These are phyloP conservation scores for Microdochium trichocladiopsis DNA, from an alignment of 2,329 filamentous ascomycete genomes.

Conservation along the genomic window DNA sequence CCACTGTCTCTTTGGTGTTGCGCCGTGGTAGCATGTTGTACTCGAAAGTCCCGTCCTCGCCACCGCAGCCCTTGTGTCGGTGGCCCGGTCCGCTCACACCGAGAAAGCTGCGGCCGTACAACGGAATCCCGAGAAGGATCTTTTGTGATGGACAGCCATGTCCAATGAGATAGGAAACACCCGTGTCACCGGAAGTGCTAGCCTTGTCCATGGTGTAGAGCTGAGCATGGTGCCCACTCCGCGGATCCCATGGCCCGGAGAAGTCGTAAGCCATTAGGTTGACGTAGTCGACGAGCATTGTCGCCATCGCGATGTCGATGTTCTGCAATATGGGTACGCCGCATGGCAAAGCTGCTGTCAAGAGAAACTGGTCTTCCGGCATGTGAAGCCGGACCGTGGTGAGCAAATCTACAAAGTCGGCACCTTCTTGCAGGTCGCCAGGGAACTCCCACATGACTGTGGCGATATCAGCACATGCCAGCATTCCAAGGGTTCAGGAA, in stretches of 20 bases:
- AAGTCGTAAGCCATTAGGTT: slow-evolving; percentile 82
- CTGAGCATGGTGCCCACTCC: slow-evolving; percentile 69
- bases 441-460: slow-evolving; percentile 80
- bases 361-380: slow-evolving; percentile 59
- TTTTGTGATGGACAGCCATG: slow-evolving; percentile 63
- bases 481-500: background rate
- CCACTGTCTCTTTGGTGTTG: slow-evolving; percentile 58
- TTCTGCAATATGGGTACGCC: slow-evolving; percentile 58
- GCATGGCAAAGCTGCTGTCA: slow-evolving; percentile 68
- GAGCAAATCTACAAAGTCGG: slow-evolving; percentile 64
- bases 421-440: slow-evolving; percentile 55
- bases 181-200: slow-evolving; percentile 59
- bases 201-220: slow-evolving; percentile 56
- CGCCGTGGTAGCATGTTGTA: slow-evolving; percentile 61
- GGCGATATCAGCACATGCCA: background rate
- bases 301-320: slow-evolving; percentile 58
- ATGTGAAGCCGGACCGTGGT: slow-evolving; percentile 59
- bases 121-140: slow-evolving; percentile 68
- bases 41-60: slow-evolving; percentile 66
- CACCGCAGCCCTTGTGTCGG: slow-evolving; percentile 43
- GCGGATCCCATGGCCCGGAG: slow-evolving; percentile 60
- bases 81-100: slow-evolving; percentile 59
- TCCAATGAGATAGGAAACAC: slow-evolving; percentile 57
- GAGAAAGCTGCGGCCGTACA: slow-evolving; percentile 70
- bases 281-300: slow-evolving; percentile 63